Evolutionary conservation across 352 stramenopile species (phyloP), one percentile per base, ranked within the genome.

Genomic region (Phytophthora chlamydospora): DNA sequence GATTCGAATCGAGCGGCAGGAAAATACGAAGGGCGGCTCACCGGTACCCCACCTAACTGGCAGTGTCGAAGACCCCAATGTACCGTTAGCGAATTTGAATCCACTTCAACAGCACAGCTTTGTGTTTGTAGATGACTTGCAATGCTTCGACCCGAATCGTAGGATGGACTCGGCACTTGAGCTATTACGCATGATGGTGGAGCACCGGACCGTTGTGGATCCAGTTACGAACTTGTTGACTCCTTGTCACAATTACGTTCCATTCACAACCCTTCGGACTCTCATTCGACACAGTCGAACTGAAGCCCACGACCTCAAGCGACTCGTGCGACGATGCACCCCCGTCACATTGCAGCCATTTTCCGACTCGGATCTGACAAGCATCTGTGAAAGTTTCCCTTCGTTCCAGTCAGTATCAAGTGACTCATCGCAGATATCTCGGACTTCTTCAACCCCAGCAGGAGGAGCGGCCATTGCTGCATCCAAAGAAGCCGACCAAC

Each of bases 101-200:
- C 32, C 29, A 14, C 48, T 12, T 11, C 14, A 42, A 35, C 4
- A 21, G 12, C 8, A 3, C 42, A 32, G 3, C 3, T 7, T 11
- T 16, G 54, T 88, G 6, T 91, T 88, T 48, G 46, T 91, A 16
- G 82, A 91, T n/a, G 82, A 91, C 38, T 54, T 91, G 1, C 77
- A 91, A 8, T 81, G 67, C 29, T 38, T 82, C 21, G 44, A 79
- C 16, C 13, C 31, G 8, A 12, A 52, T 4, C 17, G 24, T 5
- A 45, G 16, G 2, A 76, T 70, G 41, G 58, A 87, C 40, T 78
- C 68, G 1, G 59, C 74, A 3, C 10, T 78, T 6, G 82, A 91
- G 60, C 24, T 89, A 5, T 29, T 88, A 1, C 80, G 82, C 8
- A 71, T 76, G 54, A 32, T 91, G 3, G 21, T 73, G 0, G 72